Conservation (phyloP, 768 basidiomycete genomes). For the Psilocybe cyanescens region DNA sequence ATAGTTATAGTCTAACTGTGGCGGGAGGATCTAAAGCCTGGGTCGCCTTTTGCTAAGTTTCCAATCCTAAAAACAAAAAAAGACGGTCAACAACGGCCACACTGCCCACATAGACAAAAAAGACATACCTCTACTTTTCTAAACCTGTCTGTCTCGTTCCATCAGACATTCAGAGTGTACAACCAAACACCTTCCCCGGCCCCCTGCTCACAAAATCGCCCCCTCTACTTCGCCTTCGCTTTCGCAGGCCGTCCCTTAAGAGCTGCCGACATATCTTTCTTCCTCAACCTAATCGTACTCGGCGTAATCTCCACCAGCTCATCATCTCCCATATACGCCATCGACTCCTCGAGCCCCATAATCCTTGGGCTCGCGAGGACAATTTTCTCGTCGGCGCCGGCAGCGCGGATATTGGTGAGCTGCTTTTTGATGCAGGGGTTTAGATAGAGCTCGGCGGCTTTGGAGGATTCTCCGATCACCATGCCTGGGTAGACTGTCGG, state of each 20-base stretch:
- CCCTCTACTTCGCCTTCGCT: constrained; percentile 15
- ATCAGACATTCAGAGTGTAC: too few relatives aligned
- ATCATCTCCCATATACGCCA: constrained; percentile 54
- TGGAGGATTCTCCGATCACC: constrained; percentile 55
- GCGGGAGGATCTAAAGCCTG: too few relatives aligned
- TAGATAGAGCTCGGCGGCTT: constrained; percentile 47
- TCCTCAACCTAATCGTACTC: constrained; percentile 42
- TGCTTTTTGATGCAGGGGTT: constrained; percentile 54
- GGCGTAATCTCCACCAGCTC: constrained; percentile 54
- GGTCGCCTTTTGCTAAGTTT: too few relatives aligned
- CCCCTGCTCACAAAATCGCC: too few relatives aligned
- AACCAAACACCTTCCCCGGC: not conserved
- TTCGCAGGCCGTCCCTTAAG: constrained; percentile 37
- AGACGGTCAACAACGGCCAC: too few relatives aligned
- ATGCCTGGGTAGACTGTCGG: constrained; percentile 50
- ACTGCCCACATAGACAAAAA: not conserved
- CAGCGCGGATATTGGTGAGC: constrained; percentile 52
- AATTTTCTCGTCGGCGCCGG: constrained; percentile 53
- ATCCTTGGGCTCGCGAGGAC: constrained; percentile 45
- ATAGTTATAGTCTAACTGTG: too few relatives aligned
- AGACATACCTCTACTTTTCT: not conserved
- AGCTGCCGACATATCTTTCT: constrained; percentile 40
- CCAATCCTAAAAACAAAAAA: too few relatives aligned
- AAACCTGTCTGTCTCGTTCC: not conserved
- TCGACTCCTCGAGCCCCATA: constrained; percentile 49